Evolutionary conservation across 768 basidiomycete genomes (phyloP).

Genomic region (Trametes villosa): DNA sequence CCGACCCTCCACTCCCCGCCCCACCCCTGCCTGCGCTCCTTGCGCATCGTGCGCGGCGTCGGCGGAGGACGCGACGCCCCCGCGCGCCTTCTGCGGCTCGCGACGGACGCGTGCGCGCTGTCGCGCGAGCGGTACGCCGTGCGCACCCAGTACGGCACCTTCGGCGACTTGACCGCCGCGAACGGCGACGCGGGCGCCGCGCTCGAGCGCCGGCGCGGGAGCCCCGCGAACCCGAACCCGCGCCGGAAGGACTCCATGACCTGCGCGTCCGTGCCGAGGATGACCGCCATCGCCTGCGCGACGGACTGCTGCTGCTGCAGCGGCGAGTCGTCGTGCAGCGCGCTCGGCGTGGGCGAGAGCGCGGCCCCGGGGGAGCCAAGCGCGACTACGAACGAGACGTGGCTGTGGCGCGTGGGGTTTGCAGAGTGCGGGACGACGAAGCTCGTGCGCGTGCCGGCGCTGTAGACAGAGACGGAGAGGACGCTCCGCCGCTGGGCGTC

Average conservation of each 20-base stretch:
- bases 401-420: neutral
- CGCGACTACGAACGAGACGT: slow-evolving; percentile 1
- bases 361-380: slow-evolving; percentile 3
- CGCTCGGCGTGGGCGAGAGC: neutral
- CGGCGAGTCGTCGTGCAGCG: slow-evolving; percentile 11
- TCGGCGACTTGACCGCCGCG: slow-evolving; percentile 20
- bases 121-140: slow-evolving; percentile 18
- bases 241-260: slow-evolving; percentile 27
- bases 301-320: slow-evolving; percentile 20
- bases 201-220: slow-evolving; percentile 14
- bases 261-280: slow-evolving; percentile 26
- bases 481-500: slow-evolving; percentile 19
- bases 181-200: slow-evolving; percentile 9
- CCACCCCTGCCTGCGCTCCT: slow-evolving; percentile 34
- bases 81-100: neutral
- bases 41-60: slow-evolving; percentile 29
- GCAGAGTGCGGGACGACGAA: slow-evolving; percentile 8
- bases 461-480: slow-evolving; percentile 11
- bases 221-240: slow-evolving; percentile 21
- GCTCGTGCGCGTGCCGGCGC: slow-evolving; percentile 15
- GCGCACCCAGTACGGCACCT: slow-evolving; percentile 35
- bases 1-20: slow-evolving; percentile 32
- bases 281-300: slow-evolving; percentile 19
- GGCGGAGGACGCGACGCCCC: slow-evolving; percentile 9
- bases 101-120: neutral